These are phyloP conservation scores for Boletus reticuloceps DNA, from an alignment of 768 basidiomycete species.

Conservation along the genomic window DNA sequence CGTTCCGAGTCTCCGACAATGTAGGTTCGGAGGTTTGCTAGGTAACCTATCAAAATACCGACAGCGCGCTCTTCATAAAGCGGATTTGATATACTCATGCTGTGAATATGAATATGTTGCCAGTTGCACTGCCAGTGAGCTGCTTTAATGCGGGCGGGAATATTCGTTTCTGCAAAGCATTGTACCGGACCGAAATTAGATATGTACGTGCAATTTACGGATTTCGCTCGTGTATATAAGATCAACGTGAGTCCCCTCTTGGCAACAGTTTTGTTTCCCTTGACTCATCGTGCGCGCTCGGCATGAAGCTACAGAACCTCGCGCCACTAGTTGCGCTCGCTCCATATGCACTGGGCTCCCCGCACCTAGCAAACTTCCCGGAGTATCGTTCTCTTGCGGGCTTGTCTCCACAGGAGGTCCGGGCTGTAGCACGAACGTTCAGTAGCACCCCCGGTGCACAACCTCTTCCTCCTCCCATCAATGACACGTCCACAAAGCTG, in stretches of 20 bases:
- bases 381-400: slow-evolving; percentile 23
- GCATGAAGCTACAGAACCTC: slow-evolving; percentile 10
- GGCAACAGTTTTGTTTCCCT: neutral
- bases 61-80: too few species aligned
- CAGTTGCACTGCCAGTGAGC: neutral
- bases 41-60: neutral
- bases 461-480: slow-evolving; percentile 20
- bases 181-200: neutral
- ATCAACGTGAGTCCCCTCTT: neutral
- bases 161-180: neutral
- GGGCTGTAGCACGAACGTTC: slow-evolving; percentile 11
- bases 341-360: slow-evolving; percentile 9
- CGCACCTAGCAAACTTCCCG: slow-evolving; percentile 14
- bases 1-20: too few species aligned
- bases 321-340: neutral
- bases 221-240: slow-evolving; percentile 1
- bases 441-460: slow-evolving; percentile 22
- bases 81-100: neutral
- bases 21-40: neutral
- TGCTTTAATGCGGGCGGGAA: neutral
- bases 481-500: slow-evolving; percentile 23
- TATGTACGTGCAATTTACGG: too few species aligned
- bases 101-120: neutral
- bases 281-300: neutral
- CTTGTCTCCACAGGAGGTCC: slow-evolving; percentile 15